Evolutionary conservation across 2,329 filamentous ascomycete species (phyloP), one percentile per base, ranked within the genome.

Genomic region (Orbilia blumenaviensis): DNA sequence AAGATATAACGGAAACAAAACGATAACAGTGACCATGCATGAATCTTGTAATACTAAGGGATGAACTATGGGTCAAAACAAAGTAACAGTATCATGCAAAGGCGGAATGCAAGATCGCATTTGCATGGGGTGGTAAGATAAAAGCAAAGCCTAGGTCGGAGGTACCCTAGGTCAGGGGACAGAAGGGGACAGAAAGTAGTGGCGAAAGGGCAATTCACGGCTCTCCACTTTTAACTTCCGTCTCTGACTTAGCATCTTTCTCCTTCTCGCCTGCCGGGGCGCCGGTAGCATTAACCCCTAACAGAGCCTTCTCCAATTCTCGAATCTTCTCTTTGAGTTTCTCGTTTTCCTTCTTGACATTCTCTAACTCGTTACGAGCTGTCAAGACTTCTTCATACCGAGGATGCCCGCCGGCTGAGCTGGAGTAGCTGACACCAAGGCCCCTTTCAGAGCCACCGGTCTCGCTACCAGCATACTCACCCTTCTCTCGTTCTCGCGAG

Each of bases 281-380:
- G 25, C 21, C 25, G 27, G 21, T 46, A 27, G 38, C 58, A 48
- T 46, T 61, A 7, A 76, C 64, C n/a, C 72, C 64, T 0, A 64
- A 29, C 58, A 76, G 25, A 16, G 72, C 82, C 38, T 85, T 84
- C 82, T 91, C 89, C 9, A 91, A 82, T 46, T 91, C 89, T 50
- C 88, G 85, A 71, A 91, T 87, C 12, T 87, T 85, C 66, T 86
- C 84, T 83, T 89, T 89, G 50, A 91, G 82, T 0, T 82, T 81
- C 62, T 91, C 89, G 74, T 91, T 91, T 82, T 91, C 89, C 52
- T 85, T 84, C 82, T 89, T 90, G 41, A 88, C 87, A 3, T 80
- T 83, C 23, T 91, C 89, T 0, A 91, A 83, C 80, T 91, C 89
- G 38, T 85, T 84, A 3, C 88, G 84, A 79, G 88, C 88, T 73